Evolutionary conservation across 345 rosid species (phyloP).

Genomic region (Dimocarpus longan): DNA sequence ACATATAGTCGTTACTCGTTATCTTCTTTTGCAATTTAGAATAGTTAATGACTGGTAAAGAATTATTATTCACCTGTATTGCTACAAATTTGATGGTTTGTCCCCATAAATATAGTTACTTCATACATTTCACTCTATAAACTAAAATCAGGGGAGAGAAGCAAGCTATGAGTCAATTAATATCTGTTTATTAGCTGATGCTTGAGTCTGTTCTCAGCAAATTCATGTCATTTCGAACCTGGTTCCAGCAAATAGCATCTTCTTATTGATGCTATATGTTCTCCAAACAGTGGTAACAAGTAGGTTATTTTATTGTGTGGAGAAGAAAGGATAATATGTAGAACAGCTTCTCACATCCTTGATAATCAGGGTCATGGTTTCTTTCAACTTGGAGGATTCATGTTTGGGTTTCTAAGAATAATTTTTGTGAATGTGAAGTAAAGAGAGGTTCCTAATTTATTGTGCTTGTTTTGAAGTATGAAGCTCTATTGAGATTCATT

Average conservation of each 20-base stretch:
- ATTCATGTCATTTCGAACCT: not conserved
- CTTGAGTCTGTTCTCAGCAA: not conserved
- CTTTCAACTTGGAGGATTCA: not conserved
- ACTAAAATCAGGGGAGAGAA: not conserved
- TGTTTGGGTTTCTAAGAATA: conserved; percentile 10
- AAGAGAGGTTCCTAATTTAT: not conserved
- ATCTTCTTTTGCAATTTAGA: not conserved
- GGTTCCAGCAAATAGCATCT: not conserved
- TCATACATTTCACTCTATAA: not conserved
- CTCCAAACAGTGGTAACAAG: not conserved
- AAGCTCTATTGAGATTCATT: conserved; percentile 4
- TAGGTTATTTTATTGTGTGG: not conserved
- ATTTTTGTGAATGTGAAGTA: not conserved
- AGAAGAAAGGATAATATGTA: not conserved
- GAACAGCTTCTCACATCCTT: not conserved
- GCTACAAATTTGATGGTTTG: not conserved
- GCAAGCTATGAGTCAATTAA: not conserved
- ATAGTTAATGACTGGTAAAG: not conserved
- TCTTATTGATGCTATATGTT: not conserved
- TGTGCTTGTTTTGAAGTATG: not conserved
- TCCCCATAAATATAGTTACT: not conserved
- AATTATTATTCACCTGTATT: not conserved
- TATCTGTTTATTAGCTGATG: conserved; percentile 4
- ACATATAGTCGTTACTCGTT: not conserved
- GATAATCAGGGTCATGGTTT: not conserved